phyloP scores from a whole-genome alignment of 2,329 filamentous ascomycete genomes.

The Penicillium sp. region DNA sequence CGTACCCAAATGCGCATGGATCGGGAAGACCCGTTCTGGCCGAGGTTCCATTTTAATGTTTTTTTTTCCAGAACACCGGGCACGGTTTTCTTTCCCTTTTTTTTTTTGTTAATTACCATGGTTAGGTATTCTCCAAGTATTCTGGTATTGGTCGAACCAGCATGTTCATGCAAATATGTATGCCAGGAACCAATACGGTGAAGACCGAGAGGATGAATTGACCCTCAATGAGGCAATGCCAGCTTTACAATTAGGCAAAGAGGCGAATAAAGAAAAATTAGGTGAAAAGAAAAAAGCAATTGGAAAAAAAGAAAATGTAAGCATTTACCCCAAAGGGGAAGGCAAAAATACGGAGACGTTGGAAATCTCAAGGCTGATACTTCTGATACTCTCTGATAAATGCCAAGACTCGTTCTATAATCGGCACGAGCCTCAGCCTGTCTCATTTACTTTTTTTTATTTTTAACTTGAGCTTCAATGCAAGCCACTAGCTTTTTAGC shows the following conservation, averaged over 20 bases:
- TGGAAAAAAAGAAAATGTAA: background rate
- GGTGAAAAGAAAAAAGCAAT: background rate
- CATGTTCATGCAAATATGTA: background rate
- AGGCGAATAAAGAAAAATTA: background rate
- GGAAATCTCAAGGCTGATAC: background rate
- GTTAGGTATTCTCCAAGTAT: background rate
- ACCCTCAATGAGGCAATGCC: background rate
- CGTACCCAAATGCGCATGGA: background rate
- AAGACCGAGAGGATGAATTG: background rate
- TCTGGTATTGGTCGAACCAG: constrained; percentile 1
- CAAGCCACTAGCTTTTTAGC: constrained; percentile 7
- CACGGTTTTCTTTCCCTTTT: background rate
- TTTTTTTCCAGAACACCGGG: background rate
- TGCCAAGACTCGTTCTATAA: constrained; percentile 1
- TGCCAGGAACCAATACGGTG: background rate
- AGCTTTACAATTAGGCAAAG: background rate
- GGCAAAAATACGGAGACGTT: constrained; percentile 3
- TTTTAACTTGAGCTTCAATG: constrained; percentile 12
- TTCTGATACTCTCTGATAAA: background rate
- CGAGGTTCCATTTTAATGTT: background rate
- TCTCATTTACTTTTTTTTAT: constrained; percentile 10
- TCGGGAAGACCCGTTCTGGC: constrained; percentile 5
- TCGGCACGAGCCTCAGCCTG: constrained; percentile 7
- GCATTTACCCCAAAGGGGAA: background rate
- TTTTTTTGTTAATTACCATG: background rate